Percentiles rank a stretch among this genome's conserved stretches.
These are phyloP conservation scores for Fraxinus ornus DNA, from an alignment of 305 asterid species.

Conservation along the genomic window DNA sequence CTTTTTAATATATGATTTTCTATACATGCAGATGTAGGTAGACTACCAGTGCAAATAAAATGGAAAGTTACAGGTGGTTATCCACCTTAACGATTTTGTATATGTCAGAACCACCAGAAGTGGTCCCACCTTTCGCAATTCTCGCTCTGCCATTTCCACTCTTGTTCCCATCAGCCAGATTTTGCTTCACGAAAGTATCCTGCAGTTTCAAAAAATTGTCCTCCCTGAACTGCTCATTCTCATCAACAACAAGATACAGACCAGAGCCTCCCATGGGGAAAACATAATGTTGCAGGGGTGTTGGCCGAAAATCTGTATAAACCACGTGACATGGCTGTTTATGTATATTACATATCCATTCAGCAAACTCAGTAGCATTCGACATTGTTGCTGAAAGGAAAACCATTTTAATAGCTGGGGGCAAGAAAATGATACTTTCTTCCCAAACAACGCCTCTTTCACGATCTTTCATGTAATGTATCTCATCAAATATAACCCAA, in stretches of 20 bases:
- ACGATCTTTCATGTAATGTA: conserved; percentile 98
- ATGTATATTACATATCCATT: conserved; percentile 86
- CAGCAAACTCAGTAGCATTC: conserved; percentile 80
- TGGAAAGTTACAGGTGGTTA: conserved; percentile 14
- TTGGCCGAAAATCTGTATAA: conserved; percentile 96
- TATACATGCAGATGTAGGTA: neutral
- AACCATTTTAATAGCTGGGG: conserved; percentile 94
- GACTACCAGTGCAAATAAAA: conserved; percentile 3
- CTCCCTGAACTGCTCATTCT: conserved; percentile 93
- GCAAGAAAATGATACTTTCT: conserved; percentile 92
- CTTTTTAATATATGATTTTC: neutral
- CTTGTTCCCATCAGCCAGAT: conserved; percentile 47
- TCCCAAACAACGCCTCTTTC: conserved; percentile 99
- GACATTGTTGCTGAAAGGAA: conserved; percentile 88
- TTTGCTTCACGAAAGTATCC: conserved; percentile 69
- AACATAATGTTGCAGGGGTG: conserved; percentile 95
- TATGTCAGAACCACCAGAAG: conserved; percentile 78
- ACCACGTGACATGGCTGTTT: conserved; percentile 98
- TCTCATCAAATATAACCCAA: conserved; percentile 99
- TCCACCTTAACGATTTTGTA: conserved; percentile 93
- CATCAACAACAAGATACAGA: conserved; percentile 93
- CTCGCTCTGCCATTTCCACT: conserved; percentile 59
- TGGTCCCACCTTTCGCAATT: conserved; percentile 71
- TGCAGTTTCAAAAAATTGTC: conserved; percentile 83
- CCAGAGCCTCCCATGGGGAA: conserved; percentile 96